Conservation (phyloP, 176 grass and related monocot genomes). For the Coix lacrymajobi region DNA sequence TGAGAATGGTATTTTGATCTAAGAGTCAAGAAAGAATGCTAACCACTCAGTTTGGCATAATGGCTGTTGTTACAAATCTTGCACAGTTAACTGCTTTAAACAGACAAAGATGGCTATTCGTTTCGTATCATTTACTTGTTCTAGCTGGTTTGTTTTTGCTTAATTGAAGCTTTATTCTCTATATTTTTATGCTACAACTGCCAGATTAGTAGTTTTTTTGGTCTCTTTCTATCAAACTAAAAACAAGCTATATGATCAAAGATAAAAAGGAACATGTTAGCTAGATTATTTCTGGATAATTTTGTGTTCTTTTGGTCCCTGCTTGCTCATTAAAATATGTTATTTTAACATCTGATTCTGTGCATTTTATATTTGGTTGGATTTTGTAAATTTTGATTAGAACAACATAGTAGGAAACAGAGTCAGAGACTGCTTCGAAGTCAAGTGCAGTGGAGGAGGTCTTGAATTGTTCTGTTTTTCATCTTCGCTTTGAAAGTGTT, state of each 20-base stretch:
- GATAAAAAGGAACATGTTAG: neutral
- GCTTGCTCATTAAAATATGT: neutral
- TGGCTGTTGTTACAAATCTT: neutral
- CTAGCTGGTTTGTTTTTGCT: neutral
- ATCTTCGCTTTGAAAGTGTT: neutral
- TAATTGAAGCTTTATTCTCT: neutral
- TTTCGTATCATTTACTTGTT: neutral
- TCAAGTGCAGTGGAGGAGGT: neutral
- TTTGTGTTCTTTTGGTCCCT: neutral
- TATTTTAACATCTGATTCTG: neutral
- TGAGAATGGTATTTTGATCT: neutral
- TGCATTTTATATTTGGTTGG: neutral
- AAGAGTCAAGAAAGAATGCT: neutral
- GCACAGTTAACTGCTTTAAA: neutral
- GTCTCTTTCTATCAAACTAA: constrained; percentile 1
- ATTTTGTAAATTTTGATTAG: neutral
- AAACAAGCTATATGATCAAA: neutral
- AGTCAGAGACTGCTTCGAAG: neutral
- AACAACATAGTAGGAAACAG: neutral
- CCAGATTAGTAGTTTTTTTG: neutral
- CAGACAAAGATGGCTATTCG: neutral
- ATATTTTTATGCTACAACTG: neutral
- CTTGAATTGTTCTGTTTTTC: neutral
- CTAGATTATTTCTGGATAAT: neutral
- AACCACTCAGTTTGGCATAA: neutral